A percentile compares a stretch with the other conserved stretches of the same genome.
phyloP scores from a whole-genome alignment of 306 rosid genomes.

The Vigna angularis region DNA sequence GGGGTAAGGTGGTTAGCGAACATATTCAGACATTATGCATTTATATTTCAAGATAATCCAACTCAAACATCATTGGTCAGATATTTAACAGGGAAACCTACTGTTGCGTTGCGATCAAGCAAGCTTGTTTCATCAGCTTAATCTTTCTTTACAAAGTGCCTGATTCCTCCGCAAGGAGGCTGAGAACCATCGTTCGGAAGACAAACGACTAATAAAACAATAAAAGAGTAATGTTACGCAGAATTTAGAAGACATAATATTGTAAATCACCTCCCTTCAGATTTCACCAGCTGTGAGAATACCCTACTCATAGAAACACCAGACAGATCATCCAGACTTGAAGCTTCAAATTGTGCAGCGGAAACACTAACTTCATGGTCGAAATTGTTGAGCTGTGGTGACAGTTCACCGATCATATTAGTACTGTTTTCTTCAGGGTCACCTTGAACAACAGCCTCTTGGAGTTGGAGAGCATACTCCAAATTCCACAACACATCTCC shows the following conservation, averaged over 20 bases:
- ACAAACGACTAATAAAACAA: slow-evolving; percentile 35
- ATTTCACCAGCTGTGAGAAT: slow-evolving; percentile 94
- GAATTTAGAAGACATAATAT: slow-evolving; percentile 20
- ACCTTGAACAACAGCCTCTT: slow-evolving; percentile 73
- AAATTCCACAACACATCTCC: slow-evolving; percentile 97
- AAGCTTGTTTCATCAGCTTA: slow-evolving; percentile 34
- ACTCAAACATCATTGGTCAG: slow-evolving; percentile 9
- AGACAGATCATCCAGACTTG: slow-evolving; percentile 77
- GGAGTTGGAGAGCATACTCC: slow-evolving; percentile 93
- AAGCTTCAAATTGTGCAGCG: slow-evolving; percentile 52
- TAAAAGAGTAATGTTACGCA: slow-evolving; percentile 22
- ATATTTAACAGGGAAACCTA: slow-evolving; percentile 18
- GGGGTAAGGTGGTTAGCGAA: background rate
- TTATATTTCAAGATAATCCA: slow-evolving; percentile 17
- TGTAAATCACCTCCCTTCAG: slow-evolving; percentile 83
- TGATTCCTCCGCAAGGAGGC: slow-evolving; percentile 31
- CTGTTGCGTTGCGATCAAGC: background rate
- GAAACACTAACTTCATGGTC: slow-evolving; percentile 54
- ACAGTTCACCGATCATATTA: slow-evolving; percentile 89
- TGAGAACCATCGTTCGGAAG: slow-evolving; percentile 22
- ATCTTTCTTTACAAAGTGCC: slow-evolving; percentile 39
- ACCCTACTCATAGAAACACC: slow-evolving; percentile 97
- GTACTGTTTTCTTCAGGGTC: slow-evolving; percentile 93
- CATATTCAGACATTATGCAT: background rate
- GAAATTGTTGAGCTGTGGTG: slow-evolving; percentile 81